Conservation (phyloP, 371 early-diverging fungal species). For the Mucor piriformis region DNA sequence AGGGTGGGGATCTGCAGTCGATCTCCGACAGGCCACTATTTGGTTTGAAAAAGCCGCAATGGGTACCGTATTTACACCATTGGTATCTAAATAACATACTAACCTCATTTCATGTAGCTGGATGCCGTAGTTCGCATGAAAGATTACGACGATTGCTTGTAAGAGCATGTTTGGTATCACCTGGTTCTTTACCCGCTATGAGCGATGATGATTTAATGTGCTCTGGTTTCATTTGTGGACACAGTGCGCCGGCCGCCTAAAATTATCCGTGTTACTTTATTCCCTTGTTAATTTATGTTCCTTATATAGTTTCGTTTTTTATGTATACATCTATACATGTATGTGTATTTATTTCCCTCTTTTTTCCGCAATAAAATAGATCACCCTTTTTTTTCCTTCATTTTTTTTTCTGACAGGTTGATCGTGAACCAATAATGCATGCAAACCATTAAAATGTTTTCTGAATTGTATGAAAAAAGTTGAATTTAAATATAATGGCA, state of each 20-base stretch:
- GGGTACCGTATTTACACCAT: slow-evolving; percentile 10
- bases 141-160: slow-evolving; percentile 54
- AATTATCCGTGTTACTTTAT: not conserved
- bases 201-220: slow-evolving; percentile 30
- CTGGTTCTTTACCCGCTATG: slow-evolving; percentile 15
- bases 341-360: too few relatives aligned
- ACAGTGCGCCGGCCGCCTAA: slow-evolving; percentile 42
- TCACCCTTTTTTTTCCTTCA: too few relatives aligned
- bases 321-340: not conserved
- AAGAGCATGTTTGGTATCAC: slow-evolving; percentile 49
- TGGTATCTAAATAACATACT: not conserved
- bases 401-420: not conserved
- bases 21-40: slow-evolving; percentile 61
- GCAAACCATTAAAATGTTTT: too few relatives aligned
- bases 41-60: slow-evolving; percentile 80
- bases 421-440: too few relatives aligned
- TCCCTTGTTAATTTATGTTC: not conserved
- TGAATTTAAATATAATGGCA: not conserved
- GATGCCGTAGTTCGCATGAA: slow-evolving; percentile 61
- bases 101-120: slow-evolving; percentile 26
- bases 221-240: slow-evolving; percentile 31
- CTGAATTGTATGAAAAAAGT: too few relatives aligned
- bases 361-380: too few relatives aligned
- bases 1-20: slow-evolving; percentile 65
- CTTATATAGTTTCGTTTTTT: not conserved